Conservation (phyloP, 2,329 filamentous ascomycete genomes). For the Fusarium setosum region DNA sequence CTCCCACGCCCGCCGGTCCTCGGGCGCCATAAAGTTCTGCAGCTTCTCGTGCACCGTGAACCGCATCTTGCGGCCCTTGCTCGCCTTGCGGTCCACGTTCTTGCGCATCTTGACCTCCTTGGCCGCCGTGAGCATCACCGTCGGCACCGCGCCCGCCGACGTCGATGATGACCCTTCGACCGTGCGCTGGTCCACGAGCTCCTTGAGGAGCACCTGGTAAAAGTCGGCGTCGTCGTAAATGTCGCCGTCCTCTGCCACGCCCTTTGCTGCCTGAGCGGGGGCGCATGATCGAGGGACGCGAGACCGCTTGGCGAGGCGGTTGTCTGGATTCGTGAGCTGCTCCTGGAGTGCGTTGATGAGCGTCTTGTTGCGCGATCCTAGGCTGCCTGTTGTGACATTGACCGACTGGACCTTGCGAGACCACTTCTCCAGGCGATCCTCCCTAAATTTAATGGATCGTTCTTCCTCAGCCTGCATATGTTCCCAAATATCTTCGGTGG, state of each 20-base stretch:
- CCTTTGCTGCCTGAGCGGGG: constrained; percentile 71
- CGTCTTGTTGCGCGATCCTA: constrained; percentile 49
- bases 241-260: constrained; percentile 65
- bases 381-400: constrained; percentile 42
- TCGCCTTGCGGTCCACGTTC: constrained; percentile 91
- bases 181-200: constrained; percentile 90
- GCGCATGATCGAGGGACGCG: constrained; percentile 81
- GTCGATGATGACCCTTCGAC: constrained; percentile 70
- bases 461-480: constrained; percentile 76
- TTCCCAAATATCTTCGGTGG: constrained; percentile 77
- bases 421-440: constrained; percentile 88
- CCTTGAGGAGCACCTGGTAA: constrained; percentile 92
- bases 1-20: constrained; percentile 85
- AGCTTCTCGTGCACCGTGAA: constrained; percentile 97
- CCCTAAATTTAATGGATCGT: constrained; percentile 69
- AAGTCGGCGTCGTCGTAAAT: constrained; percentile 97
- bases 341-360: constrained; percentile 76
- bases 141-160: constrained; percentile 59
- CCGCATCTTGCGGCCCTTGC: constrained; percentile 92
- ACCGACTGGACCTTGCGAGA: constrained; percentile 75
- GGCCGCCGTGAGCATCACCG: constrained; percentile 73
- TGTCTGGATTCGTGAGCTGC: constrained; percentile 73
- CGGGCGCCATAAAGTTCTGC: constrained; percentile 97
- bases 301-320: constrained; percentile 74
- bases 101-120: constrained; percentile 85